Evolutionary conservation across 176 grass and related monocot genomes (phyloP).

Genomic region (Lolium perenne): DNA sequence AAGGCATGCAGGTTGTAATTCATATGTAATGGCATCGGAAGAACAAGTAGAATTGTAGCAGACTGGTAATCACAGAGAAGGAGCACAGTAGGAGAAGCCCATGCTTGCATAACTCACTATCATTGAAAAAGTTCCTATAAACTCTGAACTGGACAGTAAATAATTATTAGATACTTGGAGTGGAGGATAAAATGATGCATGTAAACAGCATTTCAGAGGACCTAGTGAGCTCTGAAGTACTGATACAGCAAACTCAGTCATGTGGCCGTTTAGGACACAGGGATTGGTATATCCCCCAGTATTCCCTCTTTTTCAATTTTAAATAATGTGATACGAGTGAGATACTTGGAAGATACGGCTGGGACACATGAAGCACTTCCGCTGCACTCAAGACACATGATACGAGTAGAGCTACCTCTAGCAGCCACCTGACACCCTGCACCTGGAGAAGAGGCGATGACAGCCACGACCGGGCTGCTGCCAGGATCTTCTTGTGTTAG

Average conservation of each 20-base stretch:
- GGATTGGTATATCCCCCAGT: background rate
- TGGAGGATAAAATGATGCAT: background rate
- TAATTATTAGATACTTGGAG: slow-evolving; percentile 15
- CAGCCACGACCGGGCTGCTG: background rate
- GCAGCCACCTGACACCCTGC: background rate
- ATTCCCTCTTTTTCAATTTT: background rate
- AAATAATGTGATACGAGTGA: background rate
- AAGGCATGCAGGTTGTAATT: slow-evolving; percentile 23
- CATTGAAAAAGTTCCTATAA: slow-evolving; percentile 17
- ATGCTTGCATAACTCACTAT: slow-evolving; percentile 22
- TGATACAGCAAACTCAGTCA: background rate
- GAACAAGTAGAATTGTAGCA: background rate
- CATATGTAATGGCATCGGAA: slow-evolving; percentile 6
- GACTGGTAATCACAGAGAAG: slow-evolving; percentile 16
- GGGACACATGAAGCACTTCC: background rate
- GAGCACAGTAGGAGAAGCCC: slow-evolving; percentile 3
- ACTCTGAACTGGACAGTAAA: background rate
- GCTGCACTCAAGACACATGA: background rate
- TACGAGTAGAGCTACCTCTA: slow-evolving; percentile 2
- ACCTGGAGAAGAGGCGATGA: background rate
- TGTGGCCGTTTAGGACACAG: background rate
- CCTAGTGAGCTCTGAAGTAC: background rate
- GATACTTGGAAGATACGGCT: background rate
- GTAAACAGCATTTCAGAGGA: background rate
- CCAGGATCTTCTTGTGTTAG: background rate